phyloP scores from a whole-genome alignment of 768 basidiomycete genomes.

The Boletus eberwhitei region DNA sequence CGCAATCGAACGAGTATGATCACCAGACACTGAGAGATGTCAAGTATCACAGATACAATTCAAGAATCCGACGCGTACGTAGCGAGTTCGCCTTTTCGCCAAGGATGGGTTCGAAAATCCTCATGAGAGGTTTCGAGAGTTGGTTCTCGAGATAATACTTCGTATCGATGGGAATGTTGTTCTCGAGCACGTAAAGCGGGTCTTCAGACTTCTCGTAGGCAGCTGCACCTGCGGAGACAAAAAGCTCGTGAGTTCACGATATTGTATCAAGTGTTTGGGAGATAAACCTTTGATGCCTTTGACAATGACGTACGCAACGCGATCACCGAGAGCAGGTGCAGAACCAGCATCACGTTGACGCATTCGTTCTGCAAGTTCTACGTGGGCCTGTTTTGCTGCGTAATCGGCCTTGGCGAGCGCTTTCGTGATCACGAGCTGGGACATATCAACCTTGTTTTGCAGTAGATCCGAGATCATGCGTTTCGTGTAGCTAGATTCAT shows the following conservation, averaged over 20 bases:
- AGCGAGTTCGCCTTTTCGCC: constrained; percentile 87
- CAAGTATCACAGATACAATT: not conserved
- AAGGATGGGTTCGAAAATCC: constrained; percentile 97
- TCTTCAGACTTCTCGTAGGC: constrained; percentile 99
- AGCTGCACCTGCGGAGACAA: constrained; percentile 66
- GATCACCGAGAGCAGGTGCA: constrained; percentile 95
- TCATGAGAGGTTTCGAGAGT: constrained; percentile 91
- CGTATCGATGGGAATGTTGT: constrained; percentile 97
- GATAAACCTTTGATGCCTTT: constrained; percentile 85
- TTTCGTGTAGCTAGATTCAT: constrained; percentile 76
- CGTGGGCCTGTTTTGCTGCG: constrained; percentile 92
- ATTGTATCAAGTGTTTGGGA: not conserved
- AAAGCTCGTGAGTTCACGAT: not conserved
- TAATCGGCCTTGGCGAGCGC: constrained; percentile 94
- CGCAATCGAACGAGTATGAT: constrained; percentile 92
- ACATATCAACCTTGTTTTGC: constrained; percentile 98
- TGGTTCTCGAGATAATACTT: constrained; percentile 98
- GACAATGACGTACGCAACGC: constrained; percentile 98
- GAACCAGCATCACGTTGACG: constrained; percentile 95
- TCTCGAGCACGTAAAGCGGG: constrained; percentile 94
- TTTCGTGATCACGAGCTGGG: constrained; percentile 98
- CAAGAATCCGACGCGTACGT: constrained; percentile 44
- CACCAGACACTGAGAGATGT: constrained; percentile 72
- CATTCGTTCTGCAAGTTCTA: constrained; percentile 94
- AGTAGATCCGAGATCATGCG: constrained; percentile 89